phyloP scores from a whole-genome alignment of 306 rosid genomes.

The Geum urbanum region DNA sequence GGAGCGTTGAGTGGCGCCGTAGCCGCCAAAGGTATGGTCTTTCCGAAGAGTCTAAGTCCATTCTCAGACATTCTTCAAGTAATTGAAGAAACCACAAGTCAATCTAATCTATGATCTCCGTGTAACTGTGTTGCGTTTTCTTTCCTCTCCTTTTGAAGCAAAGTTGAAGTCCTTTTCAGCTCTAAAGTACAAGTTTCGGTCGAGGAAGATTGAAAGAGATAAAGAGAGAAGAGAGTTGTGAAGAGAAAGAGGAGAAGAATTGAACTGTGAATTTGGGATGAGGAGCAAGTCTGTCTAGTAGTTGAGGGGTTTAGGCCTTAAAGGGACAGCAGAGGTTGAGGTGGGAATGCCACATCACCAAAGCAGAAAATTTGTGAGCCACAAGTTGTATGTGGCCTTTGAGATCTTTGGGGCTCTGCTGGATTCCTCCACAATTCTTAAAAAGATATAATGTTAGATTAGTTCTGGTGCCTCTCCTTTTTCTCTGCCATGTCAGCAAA shows the following conservation, averaged over 20 bases:
- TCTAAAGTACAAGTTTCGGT: not conserved
- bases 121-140: not conserved
- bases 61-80: slow-evolving; percentile 60
- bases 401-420: slow-evolving; percentile 65
- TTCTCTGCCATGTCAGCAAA: slow-evolving; percentile 45
- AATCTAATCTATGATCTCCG: not conserved
- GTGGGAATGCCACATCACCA: slow-evolving; percentile 55
- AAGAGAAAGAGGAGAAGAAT: not conserved
- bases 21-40: slow-evolving; percentile 52
- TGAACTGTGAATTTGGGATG: not conserved
- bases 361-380: slow-evolving; percentile 52
- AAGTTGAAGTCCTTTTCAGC: not conserved
- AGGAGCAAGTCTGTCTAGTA: not conserved
- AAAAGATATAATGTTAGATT: slow-evolving; percentile 29
- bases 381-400: slow-evolving; percentile 73
- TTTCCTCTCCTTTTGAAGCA: not conserved
- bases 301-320: slow-evolving; percentile 21
- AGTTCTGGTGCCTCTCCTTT: slow-evolving; percentile 34
- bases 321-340: slow-evolving; percentile 12
- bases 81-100: not conserved
- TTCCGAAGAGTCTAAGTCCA: slow-evolving; percentile 69
- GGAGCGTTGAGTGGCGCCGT: slow-evolving; percentile 25
- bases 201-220: not conserved
- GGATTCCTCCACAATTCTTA: slow-evolving; percentile 59
- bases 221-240: not conserved